Percentiles rank a stretch among this genome's conserved stretches.
Evolutionary conservation across 257 asterid genomes (phyloP).

Genomic region (Solanum megistacrolobum): DNA sequence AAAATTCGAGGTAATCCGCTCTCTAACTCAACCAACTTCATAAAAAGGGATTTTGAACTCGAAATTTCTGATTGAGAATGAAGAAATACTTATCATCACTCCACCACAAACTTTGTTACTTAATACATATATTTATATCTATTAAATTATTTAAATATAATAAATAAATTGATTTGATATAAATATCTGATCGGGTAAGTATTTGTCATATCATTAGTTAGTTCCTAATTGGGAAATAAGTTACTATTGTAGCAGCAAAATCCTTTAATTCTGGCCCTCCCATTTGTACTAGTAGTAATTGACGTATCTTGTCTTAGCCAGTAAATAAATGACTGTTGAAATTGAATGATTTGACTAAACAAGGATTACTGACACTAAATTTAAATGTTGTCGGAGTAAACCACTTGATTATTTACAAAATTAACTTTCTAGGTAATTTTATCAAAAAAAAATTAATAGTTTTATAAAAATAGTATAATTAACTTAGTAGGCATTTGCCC

Average conservation of each 20-base stretch:
- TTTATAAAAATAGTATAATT: no score
- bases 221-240: not conserved
- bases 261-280: not conserved
- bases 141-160: no score
- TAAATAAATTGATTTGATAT: not conserved
- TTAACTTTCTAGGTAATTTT: not conserved
- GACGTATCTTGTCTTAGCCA: not conserved
- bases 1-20: no score
- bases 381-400: not conserved
- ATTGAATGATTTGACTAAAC: not conserved
- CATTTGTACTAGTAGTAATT: not conserved
- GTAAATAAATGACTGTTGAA: not conserved
- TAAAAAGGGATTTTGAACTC: rapidly evolving
- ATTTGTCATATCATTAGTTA: not conserved
- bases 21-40: no score
- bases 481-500: not conserved
- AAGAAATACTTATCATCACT: no score
- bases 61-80: not conserved
- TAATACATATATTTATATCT: no score
- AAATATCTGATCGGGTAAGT: not conserved
- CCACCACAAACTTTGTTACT: not conserved
- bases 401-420: not conserved
- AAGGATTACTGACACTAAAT: not conserved
- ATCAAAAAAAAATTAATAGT: no score
- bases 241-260: not conserved